phyloP scores from a whole-genome alignment of 306 rosid species.

The Notholithocarpus densiflorus region DNA sequence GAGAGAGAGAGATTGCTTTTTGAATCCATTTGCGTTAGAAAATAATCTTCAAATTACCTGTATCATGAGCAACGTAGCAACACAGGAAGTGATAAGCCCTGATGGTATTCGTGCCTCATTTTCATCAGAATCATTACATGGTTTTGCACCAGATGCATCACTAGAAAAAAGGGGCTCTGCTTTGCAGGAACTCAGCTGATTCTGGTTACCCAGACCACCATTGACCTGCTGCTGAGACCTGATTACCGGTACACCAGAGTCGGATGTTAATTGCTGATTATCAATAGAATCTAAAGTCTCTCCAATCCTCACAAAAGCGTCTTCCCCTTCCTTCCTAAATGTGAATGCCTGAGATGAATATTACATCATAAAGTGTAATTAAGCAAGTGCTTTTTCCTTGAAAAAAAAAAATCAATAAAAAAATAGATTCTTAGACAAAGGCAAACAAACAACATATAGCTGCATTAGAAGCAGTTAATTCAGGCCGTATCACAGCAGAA shows the following conservation, averaged over 20 bases:
- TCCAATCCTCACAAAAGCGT: slow-evolving; percentile 59
- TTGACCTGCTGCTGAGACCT: slow-evolving; percentile 58
- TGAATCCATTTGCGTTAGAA: background rate
- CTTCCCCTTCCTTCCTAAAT: slow-evolving; percentile 75
- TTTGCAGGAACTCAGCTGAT: slow-evolving; percentile 29
- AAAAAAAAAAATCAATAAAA: background rate
- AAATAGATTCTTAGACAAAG: background rate
- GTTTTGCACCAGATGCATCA: slow-evolving; percentile 44
- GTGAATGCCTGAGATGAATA: slow-evolving; percentile 56
- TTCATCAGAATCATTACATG: slow-evolving; percentile 40
- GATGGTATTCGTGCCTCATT: slow-evolving; percentile 62
- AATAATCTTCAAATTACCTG: slow-evolving; percentile 48
- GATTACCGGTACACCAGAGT: slow-evolving; percentile 35
- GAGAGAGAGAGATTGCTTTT: background rate
- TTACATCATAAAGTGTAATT: slow-evolving; percentile 10
- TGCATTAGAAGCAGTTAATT: background rate
- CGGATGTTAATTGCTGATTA: slow-evolving; percentile 41
- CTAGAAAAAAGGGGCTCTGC: slow-evolving; percentile 35
- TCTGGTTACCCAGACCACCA: slow-evolving; percentile 40
- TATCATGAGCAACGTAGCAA: slow-evolving; percentile 79
- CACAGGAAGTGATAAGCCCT: slow-evolving; percentile 78
- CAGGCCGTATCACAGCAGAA: background rate
- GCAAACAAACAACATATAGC: slow-evolving; percentile 16
- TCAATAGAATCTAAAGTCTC: slow-evolving; percentile 65
- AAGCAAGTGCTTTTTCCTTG: background rate